These are phyloP conservation scores for Porodaedalea pini DNA, from an alignment of 1,284 basidiomycete species.

Conservation along the genomic window DNA sequence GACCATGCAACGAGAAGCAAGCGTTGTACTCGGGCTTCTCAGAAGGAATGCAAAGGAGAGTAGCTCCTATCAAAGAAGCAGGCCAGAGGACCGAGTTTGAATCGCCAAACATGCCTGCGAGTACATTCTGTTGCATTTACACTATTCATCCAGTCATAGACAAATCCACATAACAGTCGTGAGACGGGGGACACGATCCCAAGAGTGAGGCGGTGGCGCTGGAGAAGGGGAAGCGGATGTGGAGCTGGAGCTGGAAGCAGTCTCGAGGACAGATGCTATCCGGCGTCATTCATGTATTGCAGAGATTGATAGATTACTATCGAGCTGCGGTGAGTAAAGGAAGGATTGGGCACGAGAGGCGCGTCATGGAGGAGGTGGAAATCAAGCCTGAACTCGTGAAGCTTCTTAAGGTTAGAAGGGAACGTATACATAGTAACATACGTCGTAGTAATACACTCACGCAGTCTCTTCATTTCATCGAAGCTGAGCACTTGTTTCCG, in stretches of 20 bases:
- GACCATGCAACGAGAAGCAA: too few species aligned
- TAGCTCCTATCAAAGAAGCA: background rate
- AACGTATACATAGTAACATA: slow-evolving; percentile 30
- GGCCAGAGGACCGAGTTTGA: background rate
- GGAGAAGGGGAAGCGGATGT: slow-evolving; percentile 28
- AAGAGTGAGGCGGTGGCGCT: slow-evolving; percentile 56
- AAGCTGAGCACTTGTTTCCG: slow-evolving; percentile 87
- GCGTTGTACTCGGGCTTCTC: background rate
- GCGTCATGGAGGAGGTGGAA: slow-evolving; percentile 82
- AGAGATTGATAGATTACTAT: slow-evolving; percentile 23
- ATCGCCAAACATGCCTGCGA: background rate
- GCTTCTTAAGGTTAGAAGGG: slow-evolving; percentile 20
- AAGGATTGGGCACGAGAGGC: slow-evolving; percentile 56
- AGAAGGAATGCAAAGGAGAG: background rate
- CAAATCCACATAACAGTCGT: background rate
- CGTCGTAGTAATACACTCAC: slow-evolving; percentile 76
- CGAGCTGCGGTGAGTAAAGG: slow-evolving; percentile 29
- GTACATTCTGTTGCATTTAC: background rate
- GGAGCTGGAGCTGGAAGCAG: slow-evolving; percentile 13
- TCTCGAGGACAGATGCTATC: slow-evolving; percentile 23
- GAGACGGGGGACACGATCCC: slow-evolving; percentile 38
- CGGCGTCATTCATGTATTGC: slow-evolving; percentile 19
- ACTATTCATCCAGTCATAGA: background rate
- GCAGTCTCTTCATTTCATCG: slow-evolving; percentile 60
- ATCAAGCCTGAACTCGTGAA: slow-evolving; percentile 90